phyloP scores from a whole-genome alignment of 768 basidiomycete species.

The Termitomyces sp. region DNA sequence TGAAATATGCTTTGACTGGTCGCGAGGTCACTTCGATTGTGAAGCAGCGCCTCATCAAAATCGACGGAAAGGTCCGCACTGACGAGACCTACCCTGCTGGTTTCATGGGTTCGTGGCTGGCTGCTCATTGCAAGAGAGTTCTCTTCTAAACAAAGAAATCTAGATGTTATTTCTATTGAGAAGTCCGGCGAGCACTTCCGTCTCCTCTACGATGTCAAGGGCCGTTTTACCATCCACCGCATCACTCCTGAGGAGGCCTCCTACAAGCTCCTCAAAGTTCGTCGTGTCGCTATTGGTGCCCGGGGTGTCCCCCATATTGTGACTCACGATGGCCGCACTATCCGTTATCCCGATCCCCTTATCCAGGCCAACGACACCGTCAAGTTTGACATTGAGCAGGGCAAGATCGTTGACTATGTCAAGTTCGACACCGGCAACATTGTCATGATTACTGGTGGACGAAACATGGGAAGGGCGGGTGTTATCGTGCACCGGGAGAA shows the following conservation, averaged over 20 bases:
- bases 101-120: conserved; percentile 77
- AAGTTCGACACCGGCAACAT: conserved; percentile 98
- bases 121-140: neutral
- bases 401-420: conserved; percentile 89
- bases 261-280: conserved; percentile 96
- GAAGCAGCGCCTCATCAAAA: conserved; percentile 95
- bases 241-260: conserved; percentile 96
- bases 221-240: conserved; percentile 99
- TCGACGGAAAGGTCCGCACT: conserved; percentile 97
- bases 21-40: conserved; percentile 96
- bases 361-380: conserved; percentile 97
- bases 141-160: neutral
- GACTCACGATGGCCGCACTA: conserved; percentile 99
- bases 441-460: conserved; percentile 96
- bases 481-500: conserved; percentile 96
- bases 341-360: conserved; percentile 96
- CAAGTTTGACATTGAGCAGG: conserved; percentile 93
- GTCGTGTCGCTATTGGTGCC: conserved; percentile 84
- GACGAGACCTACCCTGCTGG: conserved; percentile 96
- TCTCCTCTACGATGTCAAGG: conserved; percentile 98
- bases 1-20: conserved; percentile 98
- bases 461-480: conserved; percentile 99
- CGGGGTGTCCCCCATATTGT: conserved; percentile 96
- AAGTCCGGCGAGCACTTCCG: conserved; percentile 99
- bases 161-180: conserved; percentile 96